Evolutionary conservation across 2,329 filamentous ascomycete genomes (phyloP).

Genomic region (Colletotrichum tabaci): DNA sequence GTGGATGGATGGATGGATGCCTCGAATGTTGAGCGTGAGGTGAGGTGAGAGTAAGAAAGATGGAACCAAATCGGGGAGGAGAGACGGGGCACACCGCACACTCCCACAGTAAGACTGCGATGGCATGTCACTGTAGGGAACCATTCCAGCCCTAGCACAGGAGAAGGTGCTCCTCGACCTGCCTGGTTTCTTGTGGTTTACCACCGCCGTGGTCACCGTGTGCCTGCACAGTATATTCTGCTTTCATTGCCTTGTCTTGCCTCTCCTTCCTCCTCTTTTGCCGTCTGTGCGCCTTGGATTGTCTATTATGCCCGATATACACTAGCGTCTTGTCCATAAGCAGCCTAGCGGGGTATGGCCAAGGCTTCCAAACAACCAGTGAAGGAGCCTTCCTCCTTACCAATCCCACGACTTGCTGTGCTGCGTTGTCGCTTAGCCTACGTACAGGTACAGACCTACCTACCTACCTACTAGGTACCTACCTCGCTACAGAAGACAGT

Average conservation of each 20-base stretch:
- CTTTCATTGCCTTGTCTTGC: neutral
- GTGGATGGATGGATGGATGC: neutral
- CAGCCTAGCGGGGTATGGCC: slow-evolving; percentile 3
- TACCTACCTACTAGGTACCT: too few species aligned
- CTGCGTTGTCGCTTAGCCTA: too few species aligned
- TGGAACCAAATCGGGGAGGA: neutral
- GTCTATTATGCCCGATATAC: neutral
- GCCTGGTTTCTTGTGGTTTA: slow-evolving; percentile 7
- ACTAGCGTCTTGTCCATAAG: neutral
- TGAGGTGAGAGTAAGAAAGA: neutral
- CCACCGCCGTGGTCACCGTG: slow-evolving; percentile 1
- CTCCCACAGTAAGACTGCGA: slow-evolving; percentile 2
- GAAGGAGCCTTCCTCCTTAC: slow-evolving; percentile 1
- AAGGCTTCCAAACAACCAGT: slow-evolving; percentile 11
- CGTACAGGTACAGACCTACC: too few species aligned
- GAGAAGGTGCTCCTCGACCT: slow-evolving; percentile 22
- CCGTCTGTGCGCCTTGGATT: neutral
- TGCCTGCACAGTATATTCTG: slow-evolving; percentile 19
- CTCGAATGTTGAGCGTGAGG: neutral
- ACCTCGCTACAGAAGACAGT: neutral
- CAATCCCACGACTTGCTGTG: neutral
- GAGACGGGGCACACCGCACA: too few species aligned
- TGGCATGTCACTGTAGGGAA: slow-evolving; percentile 14
- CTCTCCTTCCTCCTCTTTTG: neutral
- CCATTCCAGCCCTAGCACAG: neutral